Conservation (phyloP, 352 stramenopile genomes). For the Phytophthora meadii region DNA sequence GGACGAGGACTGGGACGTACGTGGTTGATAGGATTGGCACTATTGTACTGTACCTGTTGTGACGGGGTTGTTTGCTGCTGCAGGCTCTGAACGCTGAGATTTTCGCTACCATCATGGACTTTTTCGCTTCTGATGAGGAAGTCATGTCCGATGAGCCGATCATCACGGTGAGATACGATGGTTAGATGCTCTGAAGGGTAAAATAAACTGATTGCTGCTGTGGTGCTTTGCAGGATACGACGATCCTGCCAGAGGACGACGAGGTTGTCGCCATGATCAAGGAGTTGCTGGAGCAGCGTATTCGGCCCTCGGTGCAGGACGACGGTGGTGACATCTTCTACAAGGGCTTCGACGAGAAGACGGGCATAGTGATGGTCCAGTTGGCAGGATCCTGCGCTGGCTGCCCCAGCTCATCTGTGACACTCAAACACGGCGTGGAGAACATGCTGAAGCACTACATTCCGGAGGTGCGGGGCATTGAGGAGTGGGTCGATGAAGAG, state of each 20-base stretch:
- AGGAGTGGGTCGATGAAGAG: conserved; percentile 83
- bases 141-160: conserved; percentile 91
- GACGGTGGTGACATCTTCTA: conserved; percentile 99
- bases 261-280: conserved; percentile 99
- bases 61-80: not conserved
- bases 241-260: conserved; percentile 96
- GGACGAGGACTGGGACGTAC: conserved; percentile 93
- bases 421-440: conserved; percentile 99
- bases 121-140: conserved; percentile 91
- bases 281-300: conserved; percentile 98
- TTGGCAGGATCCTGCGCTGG: conserved; percentile 97
- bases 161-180: conserved; percentile 58
- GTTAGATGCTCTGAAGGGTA: not conserved
- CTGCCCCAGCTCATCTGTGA: conserved; percentile 97
- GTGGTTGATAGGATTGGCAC: conserved; percentile 20
- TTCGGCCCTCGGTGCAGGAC: conserved; percentile 99
- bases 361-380: conserved; percentile 90
- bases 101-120: conserved; percentile 98
- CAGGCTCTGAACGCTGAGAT: conserved; percentile 91
- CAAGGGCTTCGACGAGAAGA: conserved; percentile 96
- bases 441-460: conserved; percentile 99
- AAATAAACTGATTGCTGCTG: conserved; percentile 3
- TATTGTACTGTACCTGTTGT: not conserved
- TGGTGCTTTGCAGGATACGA: conserved; percentile 69
- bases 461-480: conserved; percentile 94